Evolutionary conservation across 352 stramenopile genomes (phyloP), one percentile per base, ranked within the genome.

Genomic region (Phytophthora lateralis): DNA sequence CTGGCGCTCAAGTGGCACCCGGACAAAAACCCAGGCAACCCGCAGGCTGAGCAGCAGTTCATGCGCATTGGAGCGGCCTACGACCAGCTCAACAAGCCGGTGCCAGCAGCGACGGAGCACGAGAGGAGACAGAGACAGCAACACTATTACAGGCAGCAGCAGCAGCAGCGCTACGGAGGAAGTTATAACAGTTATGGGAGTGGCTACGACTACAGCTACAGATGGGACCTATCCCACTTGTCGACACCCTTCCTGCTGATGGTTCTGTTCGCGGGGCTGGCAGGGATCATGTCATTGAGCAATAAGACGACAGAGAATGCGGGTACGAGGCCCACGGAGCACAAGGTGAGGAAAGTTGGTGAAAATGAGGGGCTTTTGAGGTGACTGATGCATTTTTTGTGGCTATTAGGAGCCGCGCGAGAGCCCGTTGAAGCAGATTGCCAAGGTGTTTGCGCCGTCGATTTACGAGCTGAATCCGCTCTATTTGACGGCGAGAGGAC

Each of bases 1-100:
- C 61, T 97, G 26, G 89, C 91, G 24, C 71, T 97, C 37, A 96
- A 97, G 59, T 95, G 86, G 78, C 91, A 97, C 54, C 91, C 91
- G 4, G 91, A 97, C 71, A 97, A 97, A 75, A 93, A 93, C 51
- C 75, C 56, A 32, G 77, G 74, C 3, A 86, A 91, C 50, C 71
- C 80, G 1, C 43, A 88, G 9, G 86, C 86, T 0, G 79, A 91
- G 65, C 60, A 85, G 41, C 65, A 91, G 61, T 95, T 95, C 45
- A 83, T 93, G 80, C 79, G 78, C 38, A 85, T 95, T 48, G 74
- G 79, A 21, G 69, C 69, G 4, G 86, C 86, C 0, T 95, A 95
- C 67, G 83, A 95, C 46, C 66, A 67, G 43, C 59, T 95, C 10
- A 80, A 59, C 9, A 72, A 66, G 21, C 21, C 21, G 4, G 41